Conservation (phyloP, 768 basidiomycete genomes). For the Harrya chromipes region DNA sequence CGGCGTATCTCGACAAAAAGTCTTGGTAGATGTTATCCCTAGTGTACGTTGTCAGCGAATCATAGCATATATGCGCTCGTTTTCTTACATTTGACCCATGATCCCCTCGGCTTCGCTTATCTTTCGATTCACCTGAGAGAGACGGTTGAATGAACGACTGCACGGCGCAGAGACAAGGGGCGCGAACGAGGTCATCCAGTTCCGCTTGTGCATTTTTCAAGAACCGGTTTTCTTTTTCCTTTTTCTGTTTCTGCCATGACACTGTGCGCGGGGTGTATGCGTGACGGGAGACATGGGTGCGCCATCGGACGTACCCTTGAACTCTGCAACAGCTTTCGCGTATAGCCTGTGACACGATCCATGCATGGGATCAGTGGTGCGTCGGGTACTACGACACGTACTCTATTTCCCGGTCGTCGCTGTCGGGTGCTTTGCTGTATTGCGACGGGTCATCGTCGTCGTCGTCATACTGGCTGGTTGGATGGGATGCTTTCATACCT, state of each 20-base stretch:
- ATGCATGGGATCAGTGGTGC: background rate
- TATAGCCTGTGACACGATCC: conserved; percentile 17
- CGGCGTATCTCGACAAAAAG: conserved; percentile 22
- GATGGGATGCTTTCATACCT: conserved; percentile 16
- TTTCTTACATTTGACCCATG: conserved; percentile 24
- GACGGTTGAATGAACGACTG: background rate
- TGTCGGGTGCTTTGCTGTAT: conserved; percentile 16
- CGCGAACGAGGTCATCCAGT: conserved; percentile 25
- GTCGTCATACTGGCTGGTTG: conserved; percentile 10
- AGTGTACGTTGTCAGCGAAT: background rate
- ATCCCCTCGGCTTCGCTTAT: conserved; percentile 17
- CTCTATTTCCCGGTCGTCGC: conserved; percentile 30
- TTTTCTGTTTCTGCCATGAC: conserved; percentile 33
- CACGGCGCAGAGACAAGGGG: background rate
- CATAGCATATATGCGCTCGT: conserved; percentile 4
- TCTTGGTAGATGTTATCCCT: conserved; percentile 28
- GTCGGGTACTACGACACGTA: conserved; percentile 1
- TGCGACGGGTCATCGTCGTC: conserved; percentile 17
- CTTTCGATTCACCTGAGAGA: conserved; percentile 22
- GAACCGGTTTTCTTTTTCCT: conserved; percentile 23
- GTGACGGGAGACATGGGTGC: background rate
- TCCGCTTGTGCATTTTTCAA: conserved; percentile 21
- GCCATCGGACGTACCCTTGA: conserved; percentile 22
- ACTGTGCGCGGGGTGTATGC: conserved; percentile 14
- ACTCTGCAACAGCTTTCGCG: conserved; percentile 30